Conservation (phyloP, 306 rosid genomes). For the Corylus avellana region DNA sequence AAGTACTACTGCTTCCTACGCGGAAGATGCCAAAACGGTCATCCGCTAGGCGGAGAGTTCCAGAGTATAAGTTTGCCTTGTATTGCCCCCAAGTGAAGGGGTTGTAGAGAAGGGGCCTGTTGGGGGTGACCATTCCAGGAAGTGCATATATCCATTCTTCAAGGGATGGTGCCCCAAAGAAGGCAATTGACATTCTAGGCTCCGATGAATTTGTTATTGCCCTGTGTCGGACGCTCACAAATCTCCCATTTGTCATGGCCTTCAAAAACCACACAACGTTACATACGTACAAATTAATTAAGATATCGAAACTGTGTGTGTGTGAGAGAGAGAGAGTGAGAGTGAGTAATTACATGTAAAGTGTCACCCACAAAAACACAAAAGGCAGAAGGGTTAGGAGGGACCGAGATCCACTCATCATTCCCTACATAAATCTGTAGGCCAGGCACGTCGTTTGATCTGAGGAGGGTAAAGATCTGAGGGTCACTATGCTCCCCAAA, state of each 20-base stretch:
- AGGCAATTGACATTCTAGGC: constrained; percentile 65
- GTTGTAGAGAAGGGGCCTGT: constrained; percentile 50
- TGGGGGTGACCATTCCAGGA: constrained; percentile 49
- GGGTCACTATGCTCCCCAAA: constrained; percentile 93
- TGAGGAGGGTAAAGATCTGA: constrained; percentile 69
- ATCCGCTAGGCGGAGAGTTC: constrained; percentile 50
- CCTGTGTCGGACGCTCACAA: constrained; percentile 73
- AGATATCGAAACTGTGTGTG: no score
- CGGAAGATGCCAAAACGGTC: constrained; percentile 52
- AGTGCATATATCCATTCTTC: constrained; percentile 44
- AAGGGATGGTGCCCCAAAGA: constrained; percentile 70
- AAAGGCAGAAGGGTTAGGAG: constrained; percentile 67
- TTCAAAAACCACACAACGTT: constrained; percentile 10
- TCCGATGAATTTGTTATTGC: constrained; percentile 49
- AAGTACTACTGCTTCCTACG: no score
- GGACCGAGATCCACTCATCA: constrained; percentile 45
- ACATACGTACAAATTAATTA: no score
- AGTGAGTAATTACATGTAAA: no score
- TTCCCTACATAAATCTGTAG: no score
- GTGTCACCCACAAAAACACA: constrained; percentile 77
- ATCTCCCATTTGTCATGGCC: constrained; percentile 88
- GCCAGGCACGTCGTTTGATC: constrained; percentile 80
- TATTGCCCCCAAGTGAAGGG: constrained; percentile 83
- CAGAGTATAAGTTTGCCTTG: constrained; percentile 57
- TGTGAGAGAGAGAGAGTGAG: neutral